Conservation (phyloP, 148 eudicot species). For the Talinum fruticosum region DNA sequence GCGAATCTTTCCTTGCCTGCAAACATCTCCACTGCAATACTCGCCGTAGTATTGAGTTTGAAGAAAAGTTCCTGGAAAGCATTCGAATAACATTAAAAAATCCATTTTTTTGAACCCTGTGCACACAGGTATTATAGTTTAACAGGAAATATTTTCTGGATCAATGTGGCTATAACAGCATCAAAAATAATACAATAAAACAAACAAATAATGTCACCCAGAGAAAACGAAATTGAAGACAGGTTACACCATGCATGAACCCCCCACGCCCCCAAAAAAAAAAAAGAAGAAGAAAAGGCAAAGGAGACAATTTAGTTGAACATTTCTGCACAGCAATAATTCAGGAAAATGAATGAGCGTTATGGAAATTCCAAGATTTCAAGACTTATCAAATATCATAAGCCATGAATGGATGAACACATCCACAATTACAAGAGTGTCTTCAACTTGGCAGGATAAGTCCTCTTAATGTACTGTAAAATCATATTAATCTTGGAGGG, state of each 20-base stretch:
- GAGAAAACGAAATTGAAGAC: neutral
- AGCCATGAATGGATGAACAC: neutral
- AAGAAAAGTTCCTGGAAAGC: conserved; percentile 74
- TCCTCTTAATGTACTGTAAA: neutral
- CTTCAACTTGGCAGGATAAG: neutral
- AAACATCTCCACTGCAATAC: conserved; percentile 86
- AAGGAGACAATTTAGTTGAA: neutral
- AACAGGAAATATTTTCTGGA: neutral
- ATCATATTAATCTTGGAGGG: no score
- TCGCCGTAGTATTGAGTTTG: conserved; percentile 78
- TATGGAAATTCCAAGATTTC: neutral
- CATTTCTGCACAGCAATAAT: neutral
- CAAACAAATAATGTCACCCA: neutral
- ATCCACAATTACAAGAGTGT: neutral
- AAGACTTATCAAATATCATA: neutral
- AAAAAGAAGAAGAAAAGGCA: neutral
- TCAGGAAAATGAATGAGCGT: neutral
- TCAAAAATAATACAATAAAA: neutral
- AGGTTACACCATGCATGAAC: neutral
- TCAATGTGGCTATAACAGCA: neutral
- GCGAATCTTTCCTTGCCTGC: conserved; percentile 91
- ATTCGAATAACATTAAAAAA: conserved; percentile 11
- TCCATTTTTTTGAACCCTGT: neutral
- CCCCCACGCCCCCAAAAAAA: no score
- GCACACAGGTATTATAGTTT: neutral